Percentiles rank a stretch among this genome's conserved stretches.
Conservation (phyloP, 1,284 basidiomycete species). For the Heimioporus punctisporus region DNA sequence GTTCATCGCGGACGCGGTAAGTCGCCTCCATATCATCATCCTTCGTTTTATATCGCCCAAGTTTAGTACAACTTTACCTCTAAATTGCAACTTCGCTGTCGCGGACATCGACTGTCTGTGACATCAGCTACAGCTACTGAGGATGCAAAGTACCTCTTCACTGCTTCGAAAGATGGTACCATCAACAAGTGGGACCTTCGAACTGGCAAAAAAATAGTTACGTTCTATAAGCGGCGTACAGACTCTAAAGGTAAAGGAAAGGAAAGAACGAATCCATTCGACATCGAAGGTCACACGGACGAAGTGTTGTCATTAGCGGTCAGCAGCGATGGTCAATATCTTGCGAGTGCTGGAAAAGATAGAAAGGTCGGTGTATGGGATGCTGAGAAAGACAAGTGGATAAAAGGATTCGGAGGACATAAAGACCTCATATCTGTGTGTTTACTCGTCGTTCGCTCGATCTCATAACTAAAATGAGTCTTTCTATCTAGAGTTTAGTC, state of each 20-base stretch:
- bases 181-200: constrained; percentile 83
- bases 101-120: constrained; percentile 76
- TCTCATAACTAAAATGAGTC: constrained; percentile 2
- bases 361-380: constrained; percentile 86
- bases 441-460: constrained; percentile 14
- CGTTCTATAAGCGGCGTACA: constrained; percentile 61
- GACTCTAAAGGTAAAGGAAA: constrained; percentile 43
- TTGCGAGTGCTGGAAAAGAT: constrained; percentile 91
- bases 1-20: constrained; percentile 73
- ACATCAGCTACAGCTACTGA: constrained; percentile 77
- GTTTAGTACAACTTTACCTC: constrained; percentile 36
- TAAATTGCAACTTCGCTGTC: constrained; percentile 58
- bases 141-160: constrained; percentile 74
- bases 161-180: constrained; percentile 84
- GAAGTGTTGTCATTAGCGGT: constrained; percentile 85
- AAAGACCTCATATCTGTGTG: constrained; percentile 86
- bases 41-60: constrained; percentile 21
- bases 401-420: constrained; percentile 82
- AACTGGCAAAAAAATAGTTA: constrained; percentile 57
- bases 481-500: constrained; percentile 55
- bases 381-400: constrained; percentile 69
- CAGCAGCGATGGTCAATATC: constrained; percentile 82
- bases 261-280: constrained; percentile 42
- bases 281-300: constrained; percentile 80
- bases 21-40: constrained; percentile 18